Base-by-base conservation (phyloP, 2,329 filamentous ascomycete genomes). In the Aspergillus novoparasiticus region DNA sequence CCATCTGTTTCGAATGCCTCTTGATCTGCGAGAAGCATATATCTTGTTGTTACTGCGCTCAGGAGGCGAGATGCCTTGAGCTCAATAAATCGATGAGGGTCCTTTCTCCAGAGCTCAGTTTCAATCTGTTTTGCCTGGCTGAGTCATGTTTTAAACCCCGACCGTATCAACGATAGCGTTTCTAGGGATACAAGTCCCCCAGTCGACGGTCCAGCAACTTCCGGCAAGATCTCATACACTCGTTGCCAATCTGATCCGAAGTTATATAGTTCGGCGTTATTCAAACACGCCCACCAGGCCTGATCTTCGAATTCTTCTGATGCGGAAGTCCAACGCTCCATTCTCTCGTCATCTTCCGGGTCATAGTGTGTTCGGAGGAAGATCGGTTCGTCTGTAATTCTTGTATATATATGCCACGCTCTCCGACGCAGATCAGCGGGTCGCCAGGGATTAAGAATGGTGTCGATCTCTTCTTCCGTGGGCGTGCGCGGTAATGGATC, bases 351-450 rank as follows among this genome's bases (percentile, higher is more conserved):
- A 34, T 64, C 48, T 36, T 59, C 56, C 26, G 41, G 48, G 43
- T 62, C 26, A 43, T 64, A 64, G 55, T 62, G 59, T 10, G 59
- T 59, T 28, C 62, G 62, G 41, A 64, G 55, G 30, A 64, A 43
- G 45, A 64, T 46, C 28, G 59, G 55, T 30, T 36, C 46, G 26
- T 26, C 21, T 14, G 45, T 48, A 23, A 48, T 1, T 1, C 0
- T 28, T 11, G 26, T 26, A 30, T 50, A 28, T 30, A 64, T 59
- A 21, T 51, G 30, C 55, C 56, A 61, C 19, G 62, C 62, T 36
- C 53, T 56, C 45, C 58, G 45, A 26, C 62, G 62, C 32, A 64
- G 54, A 6, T 51, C 39, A 46, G 41, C 54, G 1, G 59, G 28
- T n/a, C 62, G 55, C 59, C 59, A 64, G 28, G 62, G 62, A 21